A percentile compares a stretch with the other conserved stretches of the same genome.
Evolutionary conservation across 75 land plant genomes (phyloP).

Genomic region (Pinus taeda): DNA sequence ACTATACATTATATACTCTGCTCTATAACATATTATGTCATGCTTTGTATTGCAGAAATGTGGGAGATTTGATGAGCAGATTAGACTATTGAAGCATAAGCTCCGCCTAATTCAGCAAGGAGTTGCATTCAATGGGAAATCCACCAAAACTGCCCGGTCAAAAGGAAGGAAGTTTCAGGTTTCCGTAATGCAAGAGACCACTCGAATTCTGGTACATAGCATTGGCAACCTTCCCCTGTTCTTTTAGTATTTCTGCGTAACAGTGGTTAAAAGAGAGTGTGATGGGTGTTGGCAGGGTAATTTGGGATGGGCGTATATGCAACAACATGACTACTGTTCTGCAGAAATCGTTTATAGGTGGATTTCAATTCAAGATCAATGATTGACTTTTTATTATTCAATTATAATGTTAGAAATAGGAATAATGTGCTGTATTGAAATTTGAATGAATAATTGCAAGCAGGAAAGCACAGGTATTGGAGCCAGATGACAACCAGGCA

Average conservation of each 20-base stretch:
- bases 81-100: constrained; percentile 78
- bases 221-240: no score
- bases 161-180: constrained; percentile 96
- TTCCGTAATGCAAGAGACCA: constrained; percentile 85
- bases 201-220: constrained; percentile 73
- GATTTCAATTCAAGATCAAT: no score
- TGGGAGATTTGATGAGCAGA: constrained; percentile 88
- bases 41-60: constrained; percentile 49
- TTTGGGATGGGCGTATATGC: constrained; percentile 98
- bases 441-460: background rate
- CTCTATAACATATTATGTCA: background rate
- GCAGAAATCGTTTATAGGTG: constrained; percentile 47
- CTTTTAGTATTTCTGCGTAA: no score
- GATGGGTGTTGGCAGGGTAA: constrained; percentile 57
- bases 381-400: no score
- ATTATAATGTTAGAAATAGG: no score
- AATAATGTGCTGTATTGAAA: background rate
- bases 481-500: constrained; percentile 29
- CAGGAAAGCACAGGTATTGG: constrained; percentile 15
- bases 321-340: constrained; percentile 46
- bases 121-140: constrained; percentile 82
- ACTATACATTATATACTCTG: no score
- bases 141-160: constrained; percentile 90
- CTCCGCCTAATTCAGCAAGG: constrained; percentile 72
- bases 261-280: no score